phyloP scores from a whole-genome alignment of 495 filamentous ascomycete species.

The Niebla homalea region DNA sequence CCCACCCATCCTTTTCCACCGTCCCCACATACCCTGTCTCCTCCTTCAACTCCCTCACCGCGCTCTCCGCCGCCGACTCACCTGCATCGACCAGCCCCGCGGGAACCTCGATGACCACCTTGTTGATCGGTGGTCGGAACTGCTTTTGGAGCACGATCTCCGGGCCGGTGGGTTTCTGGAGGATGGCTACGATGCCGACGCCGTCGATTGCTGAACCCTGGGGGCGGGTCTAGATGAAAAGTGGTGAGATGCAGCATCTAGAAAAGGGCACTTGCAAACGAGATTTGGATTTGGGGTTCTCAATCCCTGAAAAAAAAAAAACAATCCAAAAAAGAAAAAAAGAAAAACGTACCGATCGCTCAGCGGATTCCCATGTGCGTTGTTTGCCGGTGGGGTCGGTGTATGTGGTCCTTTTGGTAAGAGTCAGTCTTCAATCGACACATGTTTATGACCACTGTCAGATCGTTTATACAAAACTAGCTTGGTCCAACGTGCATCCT shows the following conservation, averaged over 20 bases:
- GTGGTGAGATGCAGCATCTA: background rate
- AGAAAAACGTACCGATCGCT: conserved; percentile 45
- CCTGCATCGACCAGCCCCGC: conserved; percentile 75
- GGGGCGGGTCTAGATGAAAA: conserved; percentile 45
- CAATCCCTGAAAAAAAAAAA: too few species aligned
- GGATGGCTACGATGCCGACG: conserved; percentile 79
- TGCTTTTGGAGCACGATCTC: conserved; percentile 80
- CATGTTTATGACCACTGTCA: too few species aligned
- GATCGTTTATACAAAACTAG: conserved; percentile 38
- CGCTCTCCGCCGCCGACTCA: conserved; percentile 66
- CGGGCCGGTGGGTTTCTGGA: conserved; percentile 57
- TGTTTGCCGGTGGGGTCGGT: conserved; percentile 52
- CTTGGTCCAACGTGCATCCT: conserved; percentile 64
- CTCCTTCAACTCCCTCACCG: conserved; percentile 80
- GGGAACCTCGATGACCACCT: conserved; percentile 68
- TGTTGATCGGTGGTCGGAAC: conserved; percentile 71
- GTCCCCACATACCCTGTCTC: conserved; percentile 84
- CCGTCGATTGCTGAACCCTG: conserved; percentile 62
- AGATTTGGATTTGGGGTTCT: too few species aligned
- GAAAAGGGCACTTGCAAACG: too few species aligned
- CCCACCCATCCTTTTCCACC: conserved; percentile 30
- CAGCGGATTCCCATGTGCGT: conserved; percentile 72
- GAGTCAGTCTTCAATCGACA: background rate
- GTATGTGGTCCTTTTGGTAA: conserved; percentile 48
- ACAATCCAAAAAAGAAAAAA: too few species aligned